Evolutionary conservation across 495 filamentous ascomycete species (phyloP).

Genomic region (Podospora pseudopauciseta): DNA sequence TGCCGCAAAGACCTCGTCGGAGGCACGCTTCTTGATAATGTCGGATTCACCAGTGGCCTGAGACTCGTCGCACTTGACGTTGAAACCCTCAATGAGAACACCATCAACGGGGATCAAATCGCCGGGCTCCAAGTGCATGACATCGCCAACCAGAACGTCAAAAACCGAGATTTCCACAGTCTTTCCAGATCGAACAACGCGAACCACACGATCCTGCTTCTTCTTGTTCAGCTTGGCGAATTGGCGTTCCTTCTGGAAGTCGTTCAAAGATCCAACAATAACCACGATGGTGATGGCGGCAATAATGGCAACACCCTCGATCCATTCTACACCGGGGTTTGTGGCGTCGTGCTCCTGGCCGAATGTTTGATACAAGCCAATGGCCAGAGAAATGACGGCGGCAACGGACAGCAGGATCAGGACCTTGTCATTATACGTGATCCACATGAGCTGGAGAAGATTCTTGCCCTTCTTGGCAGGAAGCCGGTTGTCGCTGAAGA

Average conservation of each 20-base stretch:
- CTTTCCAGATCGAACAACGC: conserved; percentile 72
- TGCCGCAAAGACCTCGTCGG: conserved; percentile 73
- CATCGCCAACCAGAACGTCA: conserved; percentile 68
- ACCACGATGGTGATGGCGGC: conserved; percentile 75
- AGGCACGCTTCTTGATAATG: conserved; percentile 65
- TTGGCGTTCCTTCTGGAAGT: conserved; percentile 76
- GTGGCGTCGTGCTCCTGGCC: conserved; percentile 42
- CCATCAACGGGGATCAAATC: conserved; percentile 76
- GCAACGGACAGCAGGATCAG: conserved; percentile 70
- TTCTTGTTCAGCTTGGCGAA: conserved; percentile 75
- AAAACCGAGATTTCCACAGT: conserved; percentile 66
- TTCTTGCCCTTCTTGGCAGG: conserved; percentile 71
- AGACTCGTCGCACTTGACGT: conserved; percentile 77
- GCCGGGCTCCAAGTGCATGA: conserved; percentile 69
- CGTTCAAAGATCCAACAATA: conserved; percentile 68
- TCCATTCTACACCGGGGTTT: conserved; percentile 61
- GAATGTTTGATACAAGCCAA: conserved; percentile 68
- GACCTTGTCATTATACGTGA: conserved; percentile 83
- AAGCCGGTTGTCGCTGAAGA: conserved; percentile 68
- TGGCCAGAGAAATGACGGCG: conserved; percentile 66
- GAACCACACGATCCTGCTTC: conserved; percentile 77
- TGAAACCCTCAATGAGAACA: conserved; percentile 65
- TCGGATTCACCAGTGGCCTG: conserved; percentile 85
- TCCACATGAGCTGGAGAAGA: conserved; percentile 73
- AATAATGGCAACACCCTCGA: conserved; percentile 76